A percentile compares a stretch with the other conserved stretches of the same genome.
Evolutionary conservation across 208 protist genomes (phyloP).

Genomic region (Leishmania lainsoni): DNA sequence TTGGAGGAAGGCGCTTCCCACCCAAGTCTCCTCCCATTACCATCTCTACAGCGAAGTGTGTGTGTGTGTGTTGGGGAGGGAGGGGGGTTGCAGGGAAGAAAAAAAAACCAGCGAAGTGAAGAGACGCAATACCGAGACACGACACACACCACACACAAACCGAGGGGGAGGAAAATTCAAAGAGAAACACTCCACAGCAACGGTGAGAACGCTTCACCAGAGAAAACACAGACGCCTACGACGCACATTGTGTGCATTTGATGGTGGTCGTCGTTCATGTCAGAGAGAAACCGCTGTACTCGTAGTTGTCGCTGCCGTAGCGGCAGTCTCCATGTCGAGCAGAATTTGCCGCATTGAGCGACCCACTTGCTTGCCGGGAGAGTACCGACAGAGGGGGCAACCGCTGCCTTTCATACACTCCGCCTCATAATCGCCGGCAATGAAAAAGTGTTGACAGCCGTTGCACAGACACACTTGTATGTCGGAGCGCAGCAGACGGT

Average conservation of each 20-base stretch:
- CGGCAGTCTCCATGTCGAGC: conserved; percentile 32
- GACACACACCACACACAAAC: too few relatives aligned
- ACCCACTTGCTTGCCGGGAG: conserved; percentile 57
- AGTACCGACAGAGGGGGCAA: conserved; percentile 91
- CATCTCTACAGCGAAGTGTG: background rate
- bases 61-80: background rate
- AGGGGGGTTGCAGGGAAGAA: background rate
- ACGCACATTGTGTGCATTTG: too few relatives aligned
- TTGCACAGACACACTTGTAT: conserved; percentile 82
- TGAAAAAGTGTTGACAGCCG: conserved; percentile 95
- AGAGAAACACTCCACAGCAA: background rate
- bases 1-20: background rate
- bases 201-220: background rate
- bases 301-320: background rate
- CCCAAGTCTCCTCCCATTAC: background rate
- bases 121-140: too few relatives aligned
- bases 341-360: conserved; percentile 72
- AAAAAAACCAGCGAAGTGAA: background rate
- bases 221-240: too few relatives aligned
- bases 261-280: background rate
- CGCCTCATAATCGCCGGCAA: conserved; percentile 89
- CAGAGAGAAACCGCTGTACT: background rate
- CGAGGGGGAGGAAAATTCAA: too few relatives aligned
- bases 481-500: conserved; percentile 82
- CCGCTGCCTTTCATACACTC: conserved; percentile 86